Evolutionary conservation across 768 basidiomycete genomes (phyloP), one percentile per base, ranked within the genome.

Genomic region (Pleurotus giganteus): DNA sequence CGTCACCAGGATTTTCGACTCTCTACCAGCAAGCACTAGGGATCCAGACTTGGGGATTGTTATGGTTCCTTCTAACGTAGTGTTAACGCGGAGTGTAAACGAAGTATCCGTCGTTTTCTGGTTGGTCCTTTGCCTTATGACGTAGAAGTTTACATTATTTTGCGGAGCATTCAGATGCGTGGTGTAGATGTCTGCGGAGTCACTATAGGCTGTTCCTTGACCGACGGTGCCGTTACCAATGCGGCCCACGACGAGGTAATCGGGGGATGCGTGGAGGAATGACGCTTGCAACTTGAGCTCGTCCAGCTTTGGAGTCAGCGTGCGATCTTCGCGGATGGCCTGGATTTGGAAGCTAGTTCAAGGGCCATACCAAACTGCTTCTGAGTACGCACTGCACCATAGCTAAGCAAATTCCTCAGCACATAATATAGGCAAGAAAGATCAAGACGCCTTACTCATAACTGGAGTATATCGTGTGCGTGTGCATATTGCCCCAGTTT

Each of bases 261-360:
- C 81, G 0, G 80, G 80, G 3, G 84, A 82, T 29, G 82, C 82
- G 36, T 86, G 81, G 11, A 89, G 69, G 71, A 89, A 89, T 26
- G 85, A 74, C 4, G 74, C 78, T 59, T 89, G 77, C 23, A 80
- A 75, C 63, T 88, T 89, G 32, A 89, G 71, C 55, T 89, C 87
- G 39, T 77, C 70, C 59, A 80, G 79, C 65, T 89, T 89, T 6
- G 74, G 66, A 0, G 76, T 78, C 8, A 84, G 62, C 23, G 73
- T 74, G 27, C 88, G 76, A 46, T 77, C 76, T 64, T 89, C 88
- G 24, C 78, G 67, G 36, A 84, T 79, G 4, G 81, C 73, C 73
- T 66, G 44, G 15, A 26, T 1, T 24, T 24, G 24, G 44, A 24
- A 36, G 34, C 34, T 36, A n/a, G n/a, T n/a, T n/a, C n/a, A 11